These are phyloP conservation scores for Lactifluus subvellereus DNA, from an alignment of 768 basidiomycete species.

Conservation along the genomic window DNA sequence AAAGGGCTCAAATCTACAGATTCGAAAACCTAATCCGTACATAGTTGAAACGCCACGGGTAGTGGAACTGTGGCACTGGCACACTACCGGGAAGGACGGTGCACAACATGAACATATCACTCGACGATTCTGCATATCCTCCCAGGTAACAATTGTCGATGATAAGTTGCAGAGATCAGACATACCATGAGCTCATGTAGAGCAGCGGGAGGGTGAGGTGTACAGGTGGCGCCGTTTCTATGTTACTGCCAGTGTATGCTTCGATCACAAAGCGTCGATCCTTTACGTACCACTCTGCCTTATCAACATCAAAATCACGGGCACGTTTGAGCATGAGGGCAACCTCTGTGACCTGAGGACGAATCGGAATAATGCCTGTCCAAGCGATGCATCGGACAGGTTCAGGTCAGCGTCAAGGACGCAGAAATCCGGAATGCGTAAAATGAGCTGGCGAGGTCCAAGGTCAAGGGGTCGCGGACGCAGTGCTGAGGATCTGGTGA, in stretches of 20 bases:
- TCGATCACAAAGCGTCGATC: constrained; percentile 44
- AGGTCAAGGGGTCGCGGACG: constrained; percentile 50
- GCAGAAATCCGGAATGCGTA: constrained; percentile 45
- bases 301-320: constrained; percentile 54
- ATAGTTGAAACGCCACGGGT: too few relatives aligned
- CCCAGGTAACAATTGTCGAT: not conserved
- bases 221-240: constrained; percentile 22
- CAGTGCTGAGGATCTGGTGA: constrained; percentile 41
- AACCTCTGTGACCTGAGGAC: constrained; percentile 28
- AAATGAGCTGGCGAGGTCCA: constrained; percentile 52
- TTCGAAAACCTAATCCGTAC: not conserved
- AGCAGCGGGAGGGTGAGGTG: too few relatives aligned
- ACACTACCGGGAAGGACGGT: not conserved
- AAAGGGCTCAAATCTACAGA: not conserved
- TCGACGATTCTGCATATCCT: not conserved
- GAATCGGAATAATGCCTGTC: constrained; percentile 24
- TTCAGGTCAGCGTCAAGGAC: constrained; percentile 50
- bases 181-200: not conserved
- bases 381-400: constrained; percentile 51
- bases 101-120: not conserved
- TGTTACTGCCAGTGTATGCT: constrained; percentile 25
- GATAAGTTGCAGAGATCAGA: not conserved
- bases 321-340: constrained; percentile 51
- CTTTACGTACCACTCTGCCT: constrained; percentile 62
- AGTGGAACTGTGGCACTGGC: too few relatives aligned